Conservation (phyloP, 2,329 filamentous ascomycete genomes). For the Fusarium sambucinum region DNA sequence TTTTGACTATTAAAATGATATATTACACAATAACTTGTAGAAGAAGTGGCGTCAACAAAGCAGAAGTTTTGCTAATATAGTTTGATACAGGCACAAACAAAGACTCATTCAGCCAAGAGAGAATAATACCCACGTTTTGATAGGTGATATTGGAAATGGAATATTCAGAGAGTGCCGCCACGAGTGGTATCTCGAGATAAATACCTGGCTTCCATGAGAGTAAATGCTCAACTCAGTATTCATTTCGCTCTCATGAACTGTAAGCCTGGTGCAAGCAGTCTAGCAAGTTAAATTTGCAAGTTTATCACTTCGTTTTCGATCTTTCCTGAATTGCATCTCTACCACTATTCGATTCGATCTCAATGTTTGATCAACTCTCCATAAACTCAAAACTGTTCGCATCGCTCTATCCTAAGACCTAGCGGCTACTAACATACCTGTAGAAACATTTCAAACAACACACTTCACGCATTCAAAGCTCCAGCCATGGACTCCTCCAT, state of each 20-base stretch:
- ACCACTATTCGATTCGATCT: background rate
- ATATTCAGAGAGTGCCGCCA: background rate
- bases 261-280: conserved; percentile 2
- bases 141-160: conserved; percentile 14
- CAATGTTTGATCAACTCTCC: background rate
- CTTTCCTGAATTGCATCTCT: background rate
- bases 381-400: conserved; percentile 12
- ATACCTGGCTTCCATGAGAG: conserved; percentile 1
- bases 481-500: conserved; percentile 26
- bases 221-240: background rate
- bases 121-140: conserved; percentile 3
- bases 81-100: conserved; percentile 9
- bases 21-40: conserved; percentile 9
- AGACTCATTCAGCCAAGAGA: conserved; percentile 9
- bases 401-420: background rate
- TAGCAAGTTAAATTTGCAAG: background rate
- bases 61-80: background rate
- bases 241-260: conserved; percentile 4
- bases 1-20: conserved; percentile 21
- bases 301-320: background rate
- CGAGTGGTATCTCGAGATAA: conserved; percentile 7
- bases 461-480: background rate
- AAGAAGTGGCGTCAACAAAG: conserved; percentile 10
- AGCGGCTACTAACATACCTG: background rate
- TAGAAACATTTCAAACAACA: background rate